Percentiles rank a stretch among this genome's conserved stretches.
These are phyloP conservation scores for Furcasterigmium furcatum DNA, from an alignment of 2,329 filamentous ascomycete species.

Conservation along the genomic window DNA sequence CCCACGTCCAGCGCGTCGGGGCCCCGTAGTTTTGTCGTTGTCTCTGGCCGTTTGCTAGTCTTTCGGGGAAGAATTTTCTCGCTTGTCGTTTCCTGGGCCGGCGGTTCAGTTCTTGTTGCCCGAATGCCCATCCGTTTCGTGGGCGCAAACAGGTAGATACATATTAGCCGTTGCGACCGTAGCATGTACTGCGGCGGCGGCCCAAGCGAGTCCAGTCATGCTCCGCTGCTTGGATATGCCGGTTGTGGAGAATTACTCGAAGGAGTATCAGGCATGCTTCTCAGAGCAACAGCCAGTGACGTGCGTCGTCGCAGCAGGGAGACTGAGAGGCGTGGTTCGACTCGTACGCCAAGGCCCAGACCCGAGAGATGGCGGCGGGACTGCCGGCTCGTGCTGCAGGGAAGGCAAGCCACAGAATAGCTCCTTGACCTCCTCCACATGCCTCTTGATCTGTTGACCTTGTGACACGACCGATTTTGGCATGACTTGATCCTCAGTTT, in stretches of 20 bases:
- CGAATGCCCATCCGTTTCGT: not conserved
- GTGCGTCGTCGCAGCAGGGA: not conserved
- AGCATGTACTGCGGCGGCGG: slow-evolving; percentile 9
- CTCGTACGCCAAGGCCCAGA: not conserved
- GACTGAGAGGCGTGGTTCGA: too few species aligned
- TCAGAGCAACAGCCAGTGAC: not conserved
- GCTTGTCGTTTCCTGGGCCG: slow-evolving; percentile 2
- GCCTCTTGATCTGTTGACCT: not conserved
- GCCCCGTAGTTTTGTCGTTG: slow-evolving; percentile 6
- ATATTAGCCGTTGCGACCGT: too few species aligned
- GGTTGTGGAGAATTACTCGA: too few species aligned
- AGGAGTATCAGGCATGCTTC: too few species aligned
- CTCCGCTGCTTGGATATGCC: too few species aligned
- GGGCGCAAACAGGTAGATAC: not conserved
- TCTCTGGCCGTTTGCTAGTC: not conserved
- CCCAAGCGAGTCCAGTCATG: not conserved
- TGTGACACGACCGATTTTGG: not conserved
- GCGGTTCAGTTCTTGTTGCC: not conserved
- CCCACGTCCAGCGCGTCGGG: not conserved
- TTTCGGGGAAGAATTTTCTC: not conserved
- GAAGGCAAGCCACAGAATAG: not conserved
- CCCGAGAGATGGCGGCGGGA: not conserved
- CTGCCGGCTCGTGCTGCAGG: not conserved
- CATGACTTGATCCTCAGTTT: not conserved
- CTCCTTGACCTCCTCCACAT: not conserved